Percentiles rank a stretch among this genome's conserved stretches.
Evolutionary conservation across 2,329 filamentous ascomycete genomes (phyloP).

Genomic region (Penicillium brasilianum): DNA sequence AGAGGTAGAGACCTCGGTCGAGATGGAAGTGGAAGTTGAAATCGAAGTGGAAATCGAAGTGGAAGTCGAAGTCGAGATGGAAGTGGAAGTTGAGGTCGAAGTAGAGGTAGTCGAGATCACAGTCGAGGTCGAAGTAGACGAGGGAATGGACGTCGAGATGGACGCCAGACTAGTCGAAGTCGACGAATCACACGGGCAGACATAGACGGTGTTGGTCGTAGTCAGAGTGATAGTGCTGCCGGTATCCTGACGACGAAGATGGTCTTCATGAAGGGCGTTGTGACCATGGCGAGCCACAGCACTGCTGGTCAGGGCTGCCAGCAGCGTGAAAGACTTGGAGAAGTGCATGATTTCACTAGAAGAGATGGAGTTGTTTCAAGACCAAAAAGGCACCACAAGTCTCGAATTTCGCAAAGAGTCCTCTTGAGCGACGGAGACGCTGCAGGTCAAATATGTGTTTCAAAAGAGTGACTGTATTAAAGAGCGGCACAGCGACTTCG

Average conservation of each 20-base stretch:
- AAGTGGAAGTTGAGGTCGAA: conserved; percentile 1
- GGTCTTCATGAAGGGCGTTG: conserved; percentile 22
- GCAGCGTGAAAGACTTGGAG: conserved; percentile 23
- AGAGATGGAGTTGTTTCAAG: not conserved
- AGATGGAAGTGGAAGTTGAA: not conserved
- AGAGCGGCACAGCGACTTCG: conserved; percentile 2
- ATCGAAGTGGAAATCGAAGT: conserved; percentile 4
- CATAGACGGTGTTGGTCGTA: conserved; percentile 19
- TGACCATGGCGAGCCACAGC: conserved; percentile 27
- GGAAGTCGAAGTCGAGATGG: conserved; percentile 3
- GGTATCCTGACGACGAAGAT: conserved; percentile 22
- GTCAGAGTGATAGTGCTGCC: conserved; percentile 11
- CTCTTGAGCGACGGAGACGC: not conserved
- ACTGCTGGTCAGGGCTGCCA: conserved; percentile 37
- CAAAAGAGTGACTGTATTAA: conserved; percentile 5
- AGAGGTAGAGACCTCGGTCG: conserved; percentile 8
- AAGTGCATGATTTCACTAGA: conserved; percentile 1
- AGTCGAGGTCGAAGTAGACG: conserved; percentile 5
- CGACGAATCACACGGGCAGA: conserved; percentile 17
- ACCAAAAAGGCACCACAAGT: not conserved
- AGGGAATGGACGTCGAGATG: not conserved
- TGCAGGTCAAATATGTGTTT: not conserved
- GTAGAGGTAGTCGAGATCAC: conserved; percentile 3
- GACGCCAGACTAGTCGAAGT: conserved; percentile 6
- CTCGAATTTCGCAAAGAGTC: not conserved